Conservation (phyloP, 352 stramenopile genomes). For the Phytophthora ramorum region DNA sequence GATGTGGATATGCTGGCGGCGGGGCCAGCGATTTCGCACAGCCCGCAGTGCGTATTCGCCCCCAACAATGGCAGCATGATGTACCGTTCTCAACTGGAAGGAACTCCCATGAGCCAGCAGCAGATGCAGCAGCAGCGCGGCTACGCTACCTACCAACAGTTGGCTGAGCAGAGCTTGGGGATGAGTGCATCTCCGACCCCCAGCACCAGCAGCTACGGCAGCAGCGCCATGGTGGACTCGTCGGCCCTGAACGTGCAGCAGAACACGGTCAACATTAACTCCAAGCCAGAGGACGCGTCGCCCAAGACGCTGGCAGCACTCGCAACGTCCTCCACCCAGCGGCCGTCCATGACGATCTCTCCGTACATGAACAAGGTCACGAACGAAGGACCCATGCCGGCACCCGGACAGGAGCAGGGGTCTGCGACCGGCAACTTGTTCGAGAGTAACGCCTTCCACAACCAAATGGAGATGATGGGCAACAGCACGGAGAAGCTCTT, state of each 20-base stretch:
- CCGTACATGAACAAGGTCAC: slow-evolving; percentile 80
- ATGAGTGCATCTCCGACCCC: slow-evolving; percentile 31
- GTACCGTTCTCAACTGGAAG: slow-evolving; percentile 65
- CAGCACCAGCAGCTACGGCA: slow-evolving; percentile 33
- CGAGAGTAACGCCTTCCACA: slow-evolving; percentile 75
- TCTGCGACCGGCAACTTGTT: slow-evolving; percentile 64
- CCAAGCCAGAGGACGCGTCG: slow-evolving; percentile 42
- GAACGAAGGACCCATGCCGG: slow-evolving; percentile 17
- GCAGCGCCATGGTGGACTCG: slow-evolving; percentile 22
- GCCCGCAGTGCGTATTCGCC: slow-evolving; percentile 59
- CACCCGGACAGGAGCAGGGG: slow-evolving; percentile 30
- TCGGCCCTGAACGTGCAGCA: slow-evolving; percentile 41
- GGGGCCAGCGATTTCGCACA: slow-evolving; percentile 61
- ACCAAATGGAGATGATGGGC: slow-evolving; percentile 67
- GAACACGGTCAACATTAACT: slow-evolving; percentile 48
- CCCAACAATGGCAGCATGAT: slow-evolving; percentile 39
- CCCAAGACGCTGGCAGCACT: slow-evolving; percentile 48
- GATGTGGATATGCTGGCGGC: slow-evolving; percentile 77
- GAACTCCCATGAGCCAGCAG: slow-evolving; percentile 41
- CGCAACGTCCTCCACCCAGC: slow-evolving; percentile 43
- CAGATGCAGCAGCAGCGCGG: slow-evolving; percentile 53
- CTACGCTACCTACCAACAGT: slow-evolving; percentile 50
- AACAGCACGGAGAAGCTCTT: slow-evolving; percentile 45
- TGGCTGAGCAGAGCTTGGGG: slow-evolving; percentile 30
- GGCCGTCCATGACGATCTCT: slow-evolving; percentile 69